Percentiles rank a stretch among this genome's conserved stretches.
Evolutionary conservation across 2,329 filamentous ascomycete genomes (phyloP).

Genomic region (Colletotrichum musicola): DNA sequence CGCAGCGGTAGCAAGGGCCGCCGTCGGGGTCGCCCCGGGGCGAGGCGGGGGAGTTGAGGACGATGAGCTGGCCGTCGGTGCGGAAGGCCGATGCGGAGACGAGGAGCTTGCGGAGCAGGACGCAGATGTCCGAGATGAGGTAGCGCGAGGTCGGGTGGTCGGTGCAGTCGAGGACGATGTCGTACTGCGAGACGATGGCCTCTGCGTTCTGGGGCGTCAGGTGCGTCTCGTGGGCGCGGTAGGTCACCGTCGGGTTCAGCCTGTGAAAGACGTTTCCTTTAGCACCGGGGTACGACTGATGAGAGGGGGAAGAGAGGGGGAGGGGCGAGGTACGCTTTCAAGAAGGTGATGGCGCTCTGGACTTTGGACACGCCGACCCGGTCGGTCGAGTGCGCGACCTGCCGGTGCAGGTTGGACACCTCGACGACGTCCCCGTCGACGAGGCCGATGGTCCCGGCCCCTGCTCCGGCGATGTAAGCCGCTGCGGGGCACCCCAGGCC

Average conservation of each 20-base stretch:
- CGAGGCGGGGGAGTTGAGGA: conserved; percentile 84
- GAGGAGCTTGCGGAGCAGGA: conserved; percentile 82
- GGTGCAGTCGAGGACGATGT: conserved; percentile 93
- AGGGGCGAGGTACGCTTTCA: conserved; percentile 59
- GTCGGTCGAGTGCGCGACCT: conserved; percentile 82
- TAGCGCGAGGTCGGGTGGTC: conserved; percentile 94
- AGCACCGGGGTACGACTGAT: too few relatives aligned
- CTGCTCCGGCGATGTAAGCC: conserved; percentile 91
- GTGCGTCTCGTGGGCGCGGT: conserved; percentile 72
- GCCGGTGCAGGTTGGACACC: conserved; percentile 90
- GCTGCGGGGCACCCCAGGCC: conserved; percentile 93
- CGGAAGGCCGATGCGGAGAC: conserved; percentile 91
- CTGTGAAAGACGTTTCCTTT: conserved; percentile 51
- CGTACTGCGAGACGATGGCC: conserved; percentile 76
- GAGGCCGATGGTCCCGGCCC: conserved; percentile 84
- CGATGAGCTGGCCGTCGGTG: conserved; percentile 89
- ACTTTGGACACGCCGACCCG: conserved; percentile 84
- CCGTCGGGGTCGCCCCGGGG: conserved; percentile 68
- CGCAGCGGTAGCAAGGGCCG: conserved; percentile 92
- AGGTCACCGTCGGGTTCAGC: conserved; percentile 79
- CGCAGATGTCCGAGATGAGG: conserved; percentile 90
- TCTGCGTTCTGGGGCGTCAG: conserved; percentile 78
- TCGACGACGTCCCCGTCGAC: conserved; percentile 92
- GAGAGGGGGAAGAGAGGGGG: too few relatives aligned
- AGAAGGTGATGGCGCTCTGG: conserved; percentile 75